Percentiles rank a stretch among this genome's conserved stretches.
Evolutionary conservation across 2,329 filamentous ascomycete genomes (phyloP).

Genomic region (Colletotrichum sp.): DNA sequence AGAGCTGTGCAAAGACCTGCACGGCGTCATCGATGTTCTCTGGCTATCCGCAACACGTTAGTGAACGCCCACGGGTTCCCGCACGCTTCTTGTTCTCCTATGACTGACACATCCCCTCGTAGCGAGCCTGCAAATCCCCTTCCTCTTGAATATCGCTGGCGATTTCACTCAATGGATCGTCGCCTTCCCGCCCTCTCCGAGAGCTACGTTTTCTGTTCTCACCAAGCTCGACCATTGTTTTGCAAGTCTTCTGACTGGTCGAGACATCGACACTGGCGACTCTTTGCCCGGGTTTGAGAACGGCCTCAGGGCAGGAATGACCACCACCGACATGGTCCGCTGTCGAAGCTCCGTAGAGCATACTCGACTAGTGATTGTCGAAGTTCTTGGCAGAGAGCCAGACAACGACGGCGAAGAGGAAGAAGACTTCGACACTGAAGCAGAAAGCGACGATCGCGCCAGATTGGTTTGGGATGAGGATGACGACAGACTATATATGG

Average conservation of each 20-base stretch:
- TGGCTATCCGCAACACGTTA: constrained; percentile 89
- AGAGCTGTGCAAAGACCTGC: constrained; percentile 77
- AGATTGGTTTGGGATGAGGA: constrained; percentile 44
- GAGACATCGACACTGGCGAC: constrained; percentile 69
- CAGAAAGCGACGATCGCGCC: constrained; percentile 38
- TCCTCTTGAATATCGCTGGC: constrained; percentile 79
- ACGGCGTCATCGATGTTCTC: constrained; percentile 76
- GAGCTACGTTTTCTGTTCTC: constrained; percentile 73
- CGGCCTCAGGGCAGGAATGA: constrained; percentile 69
- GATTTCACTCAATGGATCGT: constrained; percentile 75
- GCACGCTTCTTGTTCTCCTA: neutral
- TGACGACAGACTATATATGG: constrained; percentile 64
- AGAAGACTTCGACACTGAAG: constrained; percentile 30
- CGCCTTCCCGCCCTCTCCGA: constrained; percentile 72
- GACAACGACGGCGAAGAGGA: constrained; percentile 37
- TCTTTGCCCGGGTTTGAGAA: constrained; percentile 73
- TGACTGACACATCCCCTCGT: neutral
- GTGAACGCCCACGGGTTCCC: constrained; percentile 34
- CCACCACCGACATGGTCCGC: constrained; percentile 83
- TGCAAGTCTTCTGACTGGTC: constrained; percentile 72
- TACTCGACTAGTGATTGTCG: constrained; percentile 73
- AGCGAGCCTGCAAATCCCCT: constrained; percentile 84
- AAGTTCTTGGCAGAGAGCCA: constrained; percentile 61
- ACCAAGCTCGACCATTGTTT: constrained; percentile 86
- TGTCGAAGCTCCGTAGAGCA: constrained; percentile 82